Percentiles rank a stretch among this genome's conserved stretches.
Evolutionary conservation across 176 grass and related monocot genomes (phyloP).

Genomic region (Stipa capillata): DNA sequence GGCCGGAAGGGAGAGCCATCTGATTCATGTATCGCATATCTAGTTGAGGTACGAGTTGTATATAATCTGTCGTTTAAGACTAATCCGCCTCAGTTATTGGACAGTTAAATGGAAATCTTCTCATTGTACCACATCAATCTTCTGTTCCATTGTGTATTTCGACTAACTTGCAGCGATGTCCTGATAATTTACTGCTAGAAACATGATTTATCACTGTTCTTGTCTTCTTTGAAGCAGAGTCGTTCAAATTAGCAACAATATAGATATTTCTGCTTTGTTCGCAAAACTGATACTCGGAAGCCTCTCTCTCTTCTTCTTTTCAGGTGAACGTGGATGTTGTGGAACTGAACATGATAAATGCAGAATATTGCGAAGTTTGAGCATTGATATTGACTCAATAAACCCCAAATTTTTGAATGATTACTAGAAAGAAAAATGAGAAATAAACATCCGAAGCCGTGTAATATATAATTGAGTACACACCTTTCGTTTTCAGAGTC

Average conservation of each 20-base stretch:
- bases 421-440: conserved; percentile 23
- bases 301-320: too few relatives aligned
- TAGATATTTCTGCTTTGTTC: not conserved
- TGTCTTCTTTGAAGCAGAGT: not conserved
- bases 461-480: not conserved
- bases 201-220: not conserved
- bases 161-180: not conserved
- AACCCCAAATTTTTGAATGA: conserved; percentile 9
- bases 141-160: not conserved
- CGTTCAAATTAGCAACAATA: not conserved
- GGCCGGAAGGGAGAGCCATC: not conserved
- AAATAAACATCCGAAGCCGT: conserved; percentile 2
- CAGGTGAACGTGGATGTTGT: not conserved
- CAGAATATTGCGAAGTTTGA: not conserved
- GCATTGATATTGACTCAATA: conserved; percentile 28
- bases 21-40: not conserved
- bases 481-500: conserved; percentile 16
- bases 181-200: not conserved
- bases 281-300: not conserved
- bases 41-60: not conserved
- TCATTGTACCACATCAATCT: not conserved
- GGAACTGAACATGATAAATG: not conserved
- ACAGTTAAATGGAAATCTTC: not conserved
- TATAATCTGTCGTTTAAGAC: too few relatives aligned
- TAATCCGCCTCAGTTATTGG: not conserved